Base-by-base conservation (phyloP, 2,329 filamentous ascomycete species). In the Neofusicoccum laricinum region DNA sequence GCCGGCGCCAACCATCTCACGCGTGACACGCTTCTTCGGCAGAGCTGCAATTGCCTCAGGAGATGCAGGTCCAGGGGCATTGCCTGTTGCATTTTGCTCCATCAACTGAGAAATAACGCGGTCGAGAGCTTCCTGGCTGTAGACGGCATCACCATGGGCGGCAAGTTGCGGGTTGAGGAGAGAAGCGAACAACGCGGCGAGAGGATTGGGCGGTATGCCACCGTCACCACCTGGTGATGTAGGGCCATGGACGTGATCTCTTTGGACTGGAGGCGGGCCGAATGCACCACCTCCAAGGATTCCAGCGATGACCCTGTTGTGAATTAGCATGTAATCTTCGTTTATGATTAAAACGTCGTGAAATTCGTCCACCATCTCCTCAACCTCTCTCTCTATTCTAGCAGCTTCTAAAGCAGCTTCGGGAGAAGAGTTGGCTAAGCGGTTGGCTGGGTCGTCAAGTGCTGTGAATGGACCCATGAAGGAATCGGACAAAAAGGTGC, bases 41-140 rank as follows among this genome's bases (percentile, higher is more conserved):
- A 99, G 80, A 3, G 85, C 84, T 30, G 85, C 83, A 63, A 99
- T 93, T 0, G 91, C 91, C 50, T 85, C 84, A 66, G 88, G 84
- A 0, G 92, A 84, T 8, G 94, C 94, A 2, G 94, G 93, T 0
- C 91, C 90, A 0, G 93, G 90, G 0, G 91, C 94, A 69, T 90
- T 92, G 0, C 89, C 90, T 61, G 84, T 84, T 2, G 88, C 85
- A 64, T 93, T 90, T 66, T 91, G 87, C 69, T 97, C 94, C 89
- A 97, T 95, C 48, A 98, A 82, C 69, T 90, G 86, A 0, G 91
- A 90, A 64, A 99, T 90, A 68, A 98, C 91, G 38, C 90, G 87
- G 74, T 99, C 94, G 36, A 98, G 81, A 2, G 91, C 93, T 78
- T 97, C 93, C 77, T 98, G 92, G 0, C 90, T 90, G 75, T 94